Base-by-base conservation (phyloP, 768 basidiomycete species). In the Lentinula raphanica region DNA sequence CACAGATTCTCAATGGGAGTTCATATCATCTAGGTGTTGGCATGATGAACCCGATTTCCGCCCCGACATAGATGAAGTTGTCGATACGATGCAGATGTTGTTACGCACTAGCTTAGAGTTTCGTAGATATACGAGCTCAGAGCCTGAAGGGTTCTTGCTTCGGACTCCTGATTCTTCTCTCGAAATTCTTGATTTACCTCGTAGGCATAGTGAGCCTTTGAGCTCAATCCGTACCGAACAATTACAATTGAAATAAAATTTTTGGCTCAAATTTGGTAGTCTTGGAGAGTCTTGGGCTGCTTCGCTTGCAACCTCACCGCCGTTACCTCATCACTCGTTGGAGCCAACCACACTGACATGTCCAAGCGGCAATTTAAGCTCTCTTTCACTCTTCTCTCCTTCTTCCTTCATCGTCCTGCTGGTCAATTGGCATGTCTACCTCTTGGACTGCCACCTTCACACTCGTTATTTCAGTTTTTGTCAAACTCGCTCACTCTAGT, bases 21-120 rank as follows among this genome's bases (percentile, higher is more conserved):
- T 79, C n/a, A 76, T 78, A 31, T 35, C 12, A n/a, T 36, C 35
- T 67, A 72, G 61, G 21, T 78, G 77, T 55, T 79, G 77, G 78
- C 67, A 63, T 3, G 72, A 67, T 35, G 68, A 67, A 13, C 57
- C 64, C 6, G 62, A 64, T 54, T 55, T 66, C 7, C 65, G 79
- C 39, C 77, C 77, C 7, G 63, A 63, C 21, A 63, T 64, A 31
- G 49, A 44, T 21, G 69, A 72, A 28, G 67, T 75, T 3, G 49
- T 46, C 9, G 44, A 55, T 12, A 36, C 51, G 2, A 57, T 71
- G 3, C 56, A 60, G 44, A 60, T 57, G 36, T 59, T 69, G 38
- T 60, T 65, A 28, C 56, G 54, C 15, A 58, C 58, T 57, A 65
- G 66, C 49, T 51, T 67, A 59, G 66, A 68, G 45, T 60, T 64